phyloP scores from a whole-genome alignment of 306 rosid species.

The Psophocarpus tetragonolobus region DNA sequence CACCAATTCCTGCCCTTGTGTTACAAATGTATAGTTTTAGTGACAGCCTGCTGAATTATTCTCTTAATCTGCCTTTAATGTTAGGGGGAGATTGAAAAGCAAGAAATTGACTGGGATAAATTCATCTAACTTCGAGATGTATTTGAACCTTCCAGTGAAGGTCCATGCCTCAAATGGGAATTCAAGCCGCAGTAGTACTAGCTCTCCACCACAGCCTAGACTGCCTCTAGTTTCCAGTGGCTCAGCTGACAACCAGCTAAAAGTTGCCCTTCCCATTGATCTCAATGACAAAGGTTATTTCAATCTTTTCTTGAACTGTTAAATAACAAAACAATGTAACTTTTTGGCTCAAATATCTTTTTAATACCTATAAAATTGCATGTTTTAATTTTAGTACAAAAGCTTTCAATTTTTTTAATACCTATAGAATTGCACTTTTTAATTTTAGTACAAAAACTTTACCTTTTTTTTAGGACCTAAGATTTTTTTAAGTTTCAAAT shows the following conservation, averaged over 20 bases:
- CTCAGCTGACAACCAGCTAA: slow-evolving; percentile 66
- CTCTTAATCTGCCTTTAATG: slow-evolving; percentile 48
- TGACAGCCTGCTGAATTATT: slow-evolving; percentile 36
- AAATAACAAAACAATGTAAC: slow-evolving; percentile 1
- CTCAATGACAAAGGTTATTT: slow-evolving; percentile 82
- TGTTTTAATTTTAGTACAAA: too few species aligned
- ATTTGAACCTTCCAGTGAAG: slow-evolving; percentile 68
- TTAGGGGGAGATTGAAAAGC: slow-evolving; percentile 79
- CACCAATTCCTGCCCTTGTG: slow-evolving; percentile 21
- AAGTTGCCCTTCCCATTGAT: slow-evolving; percentile 70
- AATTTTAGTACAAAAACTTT: too few species aligned
- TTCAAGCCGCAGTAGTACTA: slow-evolving; percentile 73
- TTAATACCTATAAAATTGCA: too few species aligned
- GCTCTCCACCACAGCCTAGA: slow-evolving; percentile 81
- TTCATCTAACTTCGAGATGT: slow-evolving; percentile 68
- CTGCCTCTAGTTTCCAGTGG: slow-evolving; percentile 53
- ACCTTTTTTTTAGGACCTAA: too few species aligned
- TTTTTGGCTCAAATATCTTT: too few species aligned
- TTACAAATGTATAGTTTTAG: slow-evolving; percentile 24
- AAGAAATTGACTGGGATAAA: slow-evolving; percentile 60
- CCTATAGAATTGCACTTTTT: too few species aligned
- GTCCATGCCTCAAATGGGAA: slow-evolving; percentile 65
- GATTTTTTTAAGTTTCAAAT: too few species aligned
- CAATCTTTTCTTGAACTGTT: slow-evolving; percentile 16
- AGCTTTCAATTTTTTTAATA: too few species aligned